Conservation (phyloP, 225 moss, liverwort and hornwort species). For the Climacium dendroides region DNA sequence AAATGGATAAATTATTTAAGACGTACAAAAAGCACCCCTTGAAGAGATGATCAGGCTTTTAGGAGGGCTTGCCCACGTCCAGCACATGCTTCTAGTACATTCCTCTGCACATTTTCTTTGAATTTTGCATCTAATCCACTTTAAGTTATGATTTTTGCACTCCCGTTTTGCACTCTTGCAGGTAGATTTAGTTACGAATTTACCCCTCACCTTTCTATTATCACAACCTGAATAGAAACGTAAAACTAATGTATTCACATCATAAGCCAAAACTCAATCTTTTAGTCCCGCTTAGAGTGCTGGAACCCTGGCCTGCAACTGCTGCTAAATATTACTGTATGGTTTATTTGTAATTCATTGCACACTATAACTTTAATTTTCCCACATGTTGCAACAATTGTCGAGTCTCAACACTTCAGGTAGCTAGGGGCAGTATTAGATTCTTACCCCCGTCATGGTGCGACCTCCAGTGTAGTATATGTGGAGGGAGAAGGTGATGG, state of each 20-base stretch:
- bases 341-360: not conserved
- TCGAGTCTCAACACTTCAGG: not conserved
- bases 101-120: not conserved
- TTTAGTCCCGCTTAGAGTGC: not conserved
- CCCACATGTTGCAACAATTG: not conserved
- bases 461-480: conserved; percentile 31
- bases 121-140: not conserved
- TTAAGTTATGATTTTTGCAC: not conserved
- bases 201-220: too few species aligned
- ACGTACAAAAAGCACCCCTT: too few species aligned
- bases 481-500: conserved; percentile 42
- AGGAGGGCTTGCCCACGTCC: not conserved
- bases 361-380: not conserved
- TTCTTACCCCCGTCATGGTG: not conserved
- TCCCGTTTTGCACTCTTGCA: not conserved
- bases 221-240: too few species aligned
- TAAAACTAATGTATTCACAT: too few species aligned
- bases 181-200: not conserved
- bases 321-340: not conserved
- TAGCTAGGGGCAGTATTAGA: not conserved
- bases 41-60: not conserved
- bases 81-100: not conserved
- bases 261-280: not conserved
- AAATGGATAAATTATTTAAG: not conserved
- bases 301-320: not conserved